These are phyloP conservation scores for Porcisia deanei DNA, from an alignment of 208 protist species.

Conservation along the genomic window DNA sequence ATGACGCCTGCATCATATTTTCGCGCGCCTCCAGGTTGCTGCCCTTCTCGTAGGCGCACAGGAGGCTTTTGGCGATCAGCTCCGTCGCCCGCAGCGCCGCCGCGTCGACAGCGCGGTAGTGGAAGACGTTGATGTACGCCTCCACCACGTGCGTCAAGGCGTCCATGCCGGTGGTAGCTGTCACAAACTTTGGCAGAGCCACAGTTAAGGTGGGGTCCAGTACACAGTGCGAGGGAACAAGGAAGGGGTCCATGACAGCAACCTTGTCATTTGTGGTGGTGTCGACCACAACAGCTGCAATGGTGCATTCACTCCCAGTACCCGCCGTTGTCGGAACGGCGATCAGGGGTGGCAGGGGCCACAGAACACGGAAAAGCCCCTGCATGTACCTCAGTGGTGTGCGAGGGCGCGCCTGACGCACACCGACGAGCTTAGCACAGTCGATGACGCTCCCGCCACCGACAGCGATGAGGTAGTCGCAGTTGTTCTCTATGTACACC, in stretches of 20 bases:
- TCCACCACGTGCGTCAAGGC: constrained; percentile 86
- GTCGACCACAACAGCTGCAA: constrained; percentile 74
- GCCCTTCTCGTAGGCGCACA: constrained; percentile 47
- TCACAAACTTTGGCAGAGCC: constrained; percentile 69
- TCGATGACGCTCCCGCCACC: constrained; percentile 90
- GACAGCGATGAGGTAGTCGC: constrained; percentile 73
- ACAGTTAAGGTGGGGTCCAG: constrained; percentile 78
- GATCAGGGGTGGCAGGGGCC: constrained; percentile 51
- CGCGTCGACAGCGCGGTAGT: constrained; percentile 43
- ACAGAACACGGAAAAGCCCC: constrained; percentile 48
- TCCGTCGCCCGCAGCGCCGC: constrained; percentile 46
- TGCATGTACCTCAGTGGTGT: constrained; percentile 50
- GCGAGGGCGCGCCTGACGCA: constrained; percentile 49
- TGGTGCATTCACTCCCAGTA: constrained; percentile 88
- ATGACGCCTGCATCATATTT: constrained; percentile 76
- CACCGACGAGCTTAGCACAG: constrained; percentile 78
- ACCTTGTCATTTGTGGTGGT: constrained; percentile 56
- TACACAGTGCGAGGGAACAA: constrained; percentile 71
- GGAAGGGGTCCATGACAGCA: constrained; percentile 56
- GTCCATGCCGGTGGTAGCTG: constrained; percentile 85
- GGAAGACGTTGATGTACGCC: constrained; percentile 62
- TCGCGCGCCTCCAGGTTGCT: constrained; percentile 52
- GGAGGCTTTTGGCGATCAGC: constrained; percentile 60
- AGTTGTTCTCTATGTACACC: constrained; percentile 40
- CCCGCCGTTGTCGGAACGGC: constrained; percentile 86